Base-by-base conservation (phyloP, 2,329 filamentous ascomycete genomes). In the Plenodomus tracheiphilus region DNA sequence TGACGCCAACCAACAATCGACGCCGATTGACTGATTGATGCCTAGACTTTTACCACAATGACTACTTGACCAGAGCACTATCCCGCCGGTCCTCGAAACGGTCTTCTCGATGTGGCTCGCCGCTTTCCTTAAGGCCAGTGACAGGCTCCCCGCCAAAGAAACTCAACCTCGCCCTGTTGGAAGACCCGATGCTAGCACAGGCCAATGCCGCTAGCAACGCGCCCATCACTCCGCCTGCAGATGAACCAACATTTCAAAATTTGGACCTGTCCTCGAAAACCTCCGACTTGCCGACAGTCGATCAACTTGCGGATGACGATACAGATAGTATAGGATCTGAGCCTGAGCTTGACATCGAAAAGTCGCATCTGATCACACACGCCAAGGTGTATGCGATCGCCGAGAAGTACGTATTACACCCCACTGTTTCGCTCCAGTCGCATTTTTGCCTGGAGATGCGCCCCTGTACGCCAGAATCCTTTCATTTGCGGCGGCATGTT, bases 321-420 rank as follows among this genome's bases (percentile, higher is more conserved):
- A 47, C 61, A 37, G 68, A 72, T 44, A 53, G 40, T 25, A 49
- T 59, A 16, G 49, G 58, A 34, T 54, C 54, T 18, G 66, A 71
- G 47, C 63, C 74, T 38, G 64, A 74, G 41, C 59, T 67, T 35
- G 71, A 73, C 39, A 59, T 63, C 11, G 70, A 74, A 51, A 64
- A 68, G 36, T 69, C 75, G 5, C 70, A 78, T 58, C 68, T 79
- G 5, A 54, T 79, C 40, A 69, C 73, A 15, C 77, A 80, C 56
- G 73, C 76, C 13, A 74, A 74, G 43, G 74, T 80, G 34, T 80
- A 80, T 58, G 76, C 76, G 28, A 71, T 79, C 19, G 77, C 76
- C 9, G 77, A 79, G 61, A 79, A 79, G 68, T 73, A 70, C 64
- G 71, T 71, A 52, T 41, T 41, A 47, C 47, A 10, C 47, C 57